Evolutionary conservation across 2,329 filamentous ascomycete genomes (phyloP), one percentile per base, ranked within the genome.

Genomic region (Ophiostoma triangulosporum): DNA sequence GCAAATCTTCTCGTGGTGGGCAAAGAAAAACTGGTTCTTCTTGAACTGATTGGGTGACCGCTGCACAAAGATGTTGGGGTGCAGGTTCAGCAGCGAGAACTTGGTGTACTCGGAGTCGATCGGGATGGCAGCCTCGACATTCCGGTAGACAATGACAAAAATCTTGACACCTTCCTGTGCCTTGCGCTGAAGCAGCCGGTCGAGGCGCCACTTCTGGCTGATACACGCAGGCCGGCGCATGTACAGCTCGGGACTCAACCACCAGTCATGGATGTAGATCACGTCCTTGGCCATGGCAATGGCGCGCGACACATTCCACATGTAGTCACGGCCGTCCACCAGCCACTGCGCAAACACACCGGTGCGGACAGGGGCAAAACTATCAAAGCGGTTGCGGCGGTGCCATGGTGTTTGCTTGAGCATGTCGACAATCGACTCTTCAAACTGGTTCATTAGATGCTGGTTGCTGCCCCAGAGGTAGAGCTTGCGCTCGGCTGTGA

Each of bases 231-330:
- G 93, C 55, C 93, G 80, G 56, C 93, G 81, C 82, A 97, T 84
- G 70, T 98, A 98, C 45, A 98, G 72, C 68, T 98, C 91, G 1
- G 93, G 93, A 61, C 88, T 96, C 38, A 62, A 71, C 93, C 93
- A 98, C 93, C 93, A 98, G 67, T 97, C 93, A 66, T 98, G 93
- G 58, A 98, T 97, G 68, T 97, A 97, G 61, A 98, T 91, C 57
- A 97, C 91, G 70, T 97, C 93, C 62, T 88, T 88, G 8, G 93
- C 93, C 81, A 96, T 95, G 65, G 88, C 93, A 62, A 98, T 94
- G 12, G 93, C 93, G 59, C 91, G 81, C 11, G 91, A 97, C 7
- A 97, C 89, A 65, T 96, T 95, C 93, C 93, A 98, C 91, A 97
- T 97, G 72, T 97, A 94, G 66, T 98, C 93, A 60, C 93, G 81